Evolutionary conservation across 139 green algal genomes (phyloP).

Genomic region (Volvox africanus): DNA sequence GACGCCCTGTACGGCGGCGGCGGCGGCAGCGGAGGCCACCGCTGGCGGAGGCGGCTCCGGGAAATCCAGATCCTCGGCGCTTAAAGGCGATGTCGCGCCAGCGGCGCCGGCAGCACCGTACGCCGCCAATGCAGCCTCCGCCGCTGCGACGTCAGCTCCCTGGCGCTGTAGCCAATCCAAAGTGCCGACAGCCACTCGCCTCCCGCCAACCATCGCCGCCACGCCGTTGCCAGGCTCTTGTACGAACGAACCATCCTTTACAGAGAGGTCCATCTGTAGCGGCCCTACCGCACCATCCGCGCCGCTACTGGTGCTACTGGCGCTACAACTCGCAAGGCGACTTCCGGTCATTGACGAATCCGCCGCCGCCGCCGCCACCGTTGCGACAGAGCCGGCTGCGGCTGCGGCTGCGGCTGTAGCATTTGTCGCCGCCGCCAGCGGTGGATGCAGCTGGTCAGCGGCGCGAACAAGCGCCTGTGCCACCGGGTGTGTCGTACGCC

Average conservation of each 20-base stretch:
- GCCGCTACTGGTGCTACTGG: background rate
- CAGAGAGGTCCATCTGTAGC: background rate
- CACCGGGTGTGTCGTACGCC: conserved; percentile 82
- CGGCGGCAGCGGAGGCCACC: background rate
- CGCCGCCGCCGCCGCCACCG: conserved; percentile 24
- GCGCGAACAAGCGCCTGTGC: conserved; percentile 60
- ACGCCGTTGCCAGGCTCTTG: conserved; percentile 88
- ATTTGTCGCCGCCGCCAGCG: background rate
- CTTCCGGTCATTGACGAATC: conserved; percentile 25
- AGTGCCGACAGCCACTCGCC: conserved; percentile 80
- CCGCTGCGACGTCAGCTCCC: conserved; percentile 36
- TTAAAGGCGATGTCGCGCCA: background rate
- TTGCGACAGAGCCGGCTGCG: background rate
- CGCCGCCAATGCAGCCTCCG: conserved; percentile 19
- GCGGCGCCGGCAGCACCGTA: background rate
- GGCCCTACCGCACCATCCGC: too few species aligned
- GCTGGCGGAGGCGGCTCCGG: background rate
- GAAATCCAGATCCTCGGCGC: conserved; percentile 40
- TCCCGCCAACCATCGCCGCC: conserved; percentile 69
- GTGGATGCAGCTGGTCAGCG: conserved; percentile 17
- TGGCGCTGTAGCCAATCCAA: conserved; percentile 81
- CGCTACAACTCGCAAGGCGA: conserved; percentile 11
- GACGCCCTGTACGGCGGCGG: conserved; percentile 35
- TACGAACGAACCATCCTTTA: conserved; percentile 73
- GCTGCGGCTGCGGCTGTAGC: conserved; percentile 17